These are phyloP conservation scores for Lecanosticta acicola DNA, from an alignment of 2,329 filamentous ascomycete genomes.

Conservation along the genomic window DNA sequence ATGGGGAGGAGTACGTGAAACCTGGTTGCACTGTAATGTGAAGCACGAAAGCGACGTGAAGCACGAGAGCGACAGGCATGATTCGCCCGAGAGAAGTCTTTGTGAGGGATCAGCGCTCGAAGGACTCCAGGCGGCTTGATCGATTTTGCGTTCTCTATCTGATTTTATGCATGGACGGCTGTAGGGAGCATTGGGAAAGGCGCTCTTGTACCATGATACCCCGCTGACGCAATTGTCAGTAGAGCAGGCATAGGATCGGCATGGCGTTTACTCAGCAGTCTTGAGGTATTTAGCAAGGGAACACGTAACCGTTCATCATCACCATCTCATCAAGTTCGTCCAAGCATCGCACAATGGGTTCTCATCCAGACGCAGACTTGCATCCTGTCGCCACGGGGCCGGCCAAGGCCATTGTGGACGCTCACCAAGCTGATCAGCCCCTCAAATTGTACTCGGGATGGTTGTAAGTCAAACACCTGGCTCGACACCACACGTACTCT, in stretches of 20 bases:
- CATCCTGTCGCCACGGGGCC: constrained; percentile 42
- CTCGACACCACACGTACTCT: neutral
- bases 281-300: no score
- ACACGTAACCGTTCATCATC: neutral
- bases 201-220: neutral
- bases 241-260: neutral
- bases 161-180: neutral
- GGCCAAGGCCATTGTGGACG: constrained; percentile 36
- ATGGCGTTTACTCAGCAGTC: neutral
- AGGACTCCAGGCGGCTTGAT: no score
- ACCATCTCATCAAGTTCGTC: neutral
- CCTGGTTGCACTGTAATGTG: constrained; percentile 30
- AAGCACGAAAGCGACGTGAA: constrained; percentile 12
- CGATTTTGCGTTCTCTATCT: no score
- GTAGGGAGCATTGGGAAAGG: neutral
- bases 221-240: neutral
- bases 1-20: constrained; percentile 33
- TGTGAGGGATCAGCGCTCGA: neutral
- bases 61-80: neutral
- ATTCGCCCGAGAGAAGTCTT: neutral
- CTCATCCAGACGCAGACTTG: constrained; percentile 40
- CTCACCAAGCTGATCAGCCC: constrained; percentile 27
- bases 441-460: constrained; percentile 34
- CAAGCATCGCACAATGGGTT: constrained; percentile 15
- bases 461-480: constrained; percentile 21